These are phyloP conservation scores for Suillus occidentalis DNA, from an alignment of 768 basidiomycete genomes.

Conservation along the genomic window DNA sequence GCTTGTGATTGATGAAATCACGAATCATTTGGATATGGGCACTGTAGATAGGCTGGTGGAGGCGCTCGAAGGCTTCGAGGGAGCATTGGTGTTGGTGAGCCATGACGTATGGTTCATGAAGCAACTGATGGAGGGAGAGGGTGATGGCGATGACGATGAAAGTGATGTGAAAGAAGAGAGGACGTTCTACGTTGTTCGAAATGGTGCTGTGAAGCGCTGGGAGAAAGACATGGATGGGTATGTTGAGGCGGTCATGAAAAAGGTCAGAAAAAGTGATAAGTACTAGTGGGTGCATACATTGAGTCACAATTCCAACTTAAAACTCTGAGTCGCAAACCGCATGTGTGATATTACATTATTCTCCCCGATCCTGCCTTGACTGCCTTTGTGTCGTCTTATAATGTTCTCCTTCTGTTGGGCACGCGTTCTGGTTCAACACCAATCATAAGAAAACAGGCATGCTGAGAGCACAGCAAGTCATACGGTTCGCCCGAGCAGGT, in stretches of 20 bases:
- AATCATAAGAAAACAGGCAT: not conserved
- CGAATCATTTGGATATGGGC: conserved; percentile 65
- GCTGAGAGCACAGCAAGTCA: not conserved
- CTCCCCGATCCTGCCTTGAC: not conserved
- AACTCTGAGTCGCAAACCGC: not conserved
- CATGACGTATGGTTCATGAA: conserved; percentile 50
- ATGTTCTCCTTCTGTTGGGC: conserved; percentile 2
- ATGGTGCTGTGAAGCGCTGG: conserved; percentile 25
- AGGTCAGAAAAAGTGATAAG: conserved; percentile 14
- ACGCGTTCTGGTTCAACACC: not conserved
- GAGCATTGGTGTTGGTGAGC: conserved; percentile 62
- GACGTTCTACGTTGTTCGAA: conserved; percentile 22
- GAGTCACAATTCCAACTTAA: not conserved
- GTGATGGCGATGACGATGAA: conserved; percentile 21
- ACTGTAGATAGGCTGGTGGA: conserved; percentile 57
- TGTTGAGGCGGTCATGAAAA: conserved; percentile 27
- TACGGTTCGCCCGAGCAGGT: not conserved
- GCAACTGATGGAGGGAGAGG: conserved; percentile 23
- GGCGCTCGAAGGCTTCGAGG: conserved; percentile 50
- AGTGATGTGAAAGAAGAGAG: conserved; percentile 20
- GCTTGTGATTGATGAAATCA: conserved; percentile 59
- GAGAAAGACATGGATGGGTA: conserved; percentile 31
- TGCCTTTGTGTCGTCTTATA: not conserved
- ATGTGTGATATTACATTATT: not conserved
- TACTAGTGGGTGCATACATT: not conserved